Evolutionary conservation across 495 filamentous ascomycete species (phyloP).

Genomic region (Letharia columbiana): DNA sequence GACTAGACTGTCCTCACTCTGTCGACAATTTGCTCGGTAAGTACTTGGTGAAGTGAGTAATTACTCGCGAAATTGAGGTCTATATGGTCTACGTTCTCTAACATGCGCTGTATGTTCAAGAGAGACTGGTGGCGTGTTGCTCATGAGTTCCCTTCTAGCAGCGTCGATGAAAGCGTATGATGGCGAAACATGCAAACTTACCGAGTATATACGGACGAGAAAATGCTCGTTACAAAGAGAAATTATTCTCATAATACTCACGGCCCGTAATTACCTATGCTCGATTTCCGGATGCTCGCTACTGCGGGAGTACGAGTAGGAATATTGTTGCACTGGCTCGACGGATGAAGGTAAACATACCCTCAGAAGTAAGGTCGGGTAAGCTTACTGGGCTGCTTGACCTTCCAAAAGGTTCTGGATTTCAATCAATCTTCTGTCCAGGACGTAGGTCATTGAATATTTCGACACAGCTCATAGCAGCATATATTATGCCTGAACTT

Average conservation of each 20-base stretch:
- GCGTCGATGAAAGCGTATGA: neutral
- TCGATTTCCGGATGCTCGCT: neutral
- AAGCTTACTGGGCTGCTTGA: neutral
- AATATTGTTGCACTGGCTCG: neutral
- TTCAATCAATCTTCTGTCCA: neutral
- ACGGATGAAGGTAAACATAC: neutral
- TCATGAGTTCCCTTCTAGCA: neutral
- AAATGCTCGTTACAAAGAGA: neutral
- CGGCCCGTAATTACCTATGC: neutral
- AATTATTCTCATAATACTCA: neutral
- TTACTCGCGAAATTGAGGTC: too few relatives aligned
- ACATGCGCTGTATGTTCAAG: neutral
- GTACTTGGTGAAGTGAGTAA: too few relatives aligned
- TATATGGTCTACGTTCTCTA: too few relatives aligned
- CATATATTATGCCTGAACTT: neutral
- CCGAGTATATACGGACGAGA: neutral
- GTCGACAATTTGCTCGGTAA: too few relatives aligned
- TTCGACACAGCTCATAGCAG: too few relatives aligned
- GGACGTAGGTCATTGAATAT: neutral
- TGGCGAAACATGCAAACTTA: neutral
- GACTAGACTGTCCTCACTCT: too few relatives aligned
- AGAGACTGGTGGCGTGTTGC: neutral
- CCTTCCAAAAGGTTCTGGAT: neutral
- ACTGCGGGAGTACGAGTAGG: neutral
- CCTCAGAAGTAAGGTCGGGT: neutral